phyloP scores from a whole-genome alignment of 768 basidiomycete species.

The Calocera cornea region DNA sequence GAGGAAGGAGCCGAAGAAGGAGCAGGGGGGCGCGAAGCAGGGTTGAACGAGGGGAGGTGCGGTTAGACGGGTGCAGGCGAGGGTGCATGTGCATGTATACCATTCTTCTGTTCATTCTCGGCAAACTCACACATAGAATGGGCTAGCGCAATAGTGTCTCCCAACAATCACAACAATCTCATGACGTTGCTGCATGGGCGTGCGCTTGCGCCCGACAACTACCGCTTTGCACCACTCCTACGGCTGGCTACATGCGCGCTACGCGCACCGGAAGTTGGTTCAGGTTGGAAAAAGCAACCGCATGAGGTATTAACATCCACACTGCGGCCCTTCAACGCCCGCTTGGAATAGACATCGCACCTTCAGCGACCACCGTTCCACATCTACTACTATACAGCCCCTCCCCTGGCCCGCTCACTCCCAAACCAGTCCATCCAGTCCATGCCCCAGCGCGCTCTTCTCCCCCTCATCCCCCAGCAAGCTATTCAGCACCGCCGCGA shows the following conservation, averaged over 20 bases:
- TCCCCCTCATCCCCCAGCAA: slow-evolving; percentile 33
- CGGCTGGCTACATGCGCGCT: too few relatives aligned
- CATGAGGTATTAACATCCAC: too few relatives aligned
- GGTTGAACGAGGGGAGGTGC: not conserved
- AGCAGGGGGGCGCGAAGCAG: not conserved
- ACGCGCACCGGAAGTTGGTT: too few relatives aligned
- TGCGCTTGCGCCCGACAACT: too few relatives aligned
- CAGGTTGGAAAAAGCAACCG: too few relatives aligned
- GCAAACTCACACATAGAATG: not conserved
- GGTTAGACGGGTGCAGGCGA: not conserved
- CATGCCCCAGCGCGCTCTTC: not conserved
- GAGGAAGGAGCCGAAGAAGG: slow-evolving; percentile 22
- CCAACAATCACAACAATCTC: too few relatives aligned
- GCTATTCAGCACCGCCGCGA: slow-evolving; percentile 71
- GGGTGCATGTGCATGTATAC: not conserved
- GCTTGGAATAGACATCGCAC: too few relatives aligned
- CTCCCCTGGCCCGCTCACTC: not conserved
- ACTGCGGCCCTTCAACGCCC: too few relatives aligned
- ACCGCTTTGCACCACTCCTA: too few relatives aligned
- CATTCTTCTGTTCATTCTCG: not conserved
- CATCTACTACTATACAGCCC: not conserved
- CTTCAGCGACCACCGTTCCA: too few relatives aligned
- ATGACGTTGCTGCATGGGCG: not conserved
- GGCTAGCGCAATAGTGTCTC: too few relatives aligned
- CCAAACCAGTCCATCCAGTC: not conserved